phyloP scores from a whole-genome alignment of 2,329 filamentous ascomycete species.

The Fonsecaea monophora region DNA sequence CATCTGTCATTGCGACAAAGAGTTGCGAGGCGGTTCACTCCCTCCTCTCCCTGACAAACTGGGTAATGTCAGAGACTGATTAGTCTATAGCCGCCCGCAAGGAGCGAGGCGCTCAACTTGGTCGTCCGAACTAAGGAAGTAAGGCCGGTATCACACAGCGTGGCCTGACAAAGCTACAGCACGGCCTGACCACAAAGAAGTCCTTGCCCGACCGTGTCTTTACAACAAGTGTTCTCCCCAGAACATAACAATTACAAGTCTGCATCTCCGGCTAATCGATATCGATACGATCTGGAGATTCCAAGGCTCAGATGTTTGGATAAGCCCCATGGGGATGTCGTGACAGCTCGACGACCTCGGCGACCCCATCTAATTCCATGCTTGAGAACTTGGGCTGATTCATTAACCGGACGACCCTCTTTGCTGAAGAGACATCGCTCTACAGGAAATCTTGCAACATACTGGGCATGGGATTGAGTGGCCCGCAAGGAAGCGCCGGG shows the following conservation, averaged over 20 bases:
- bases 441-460: background rate
- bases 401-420: background rate
- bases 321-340: background rate
- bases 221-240: background rate
- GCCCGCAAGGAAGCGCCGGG: background rate
- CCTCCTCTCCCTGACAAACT: background rate
- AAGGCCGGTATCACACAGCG: background rate
- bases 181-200: background rate
- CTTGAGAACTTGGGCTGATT: background rate
- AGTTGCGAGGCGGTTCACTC: background rate
- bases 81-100: background rate
- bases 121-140: background rate
- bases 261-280: background rate
- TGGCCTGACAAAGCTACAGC: background rate
- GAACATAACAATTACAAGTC: background rate
- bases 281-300: background rate
- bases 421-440: background rate
- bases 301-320: background rate
- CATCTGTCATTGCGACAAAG: background rate
- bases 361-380: background rate
- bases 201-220: background rate
- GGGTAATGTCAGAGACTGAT: background rate
- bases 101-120: background rate
- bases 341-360: background rate
- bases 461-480: background rate